phyloP scores from a whole-genome alignment of 2,329 filamentous ascomycete genomes.

The Calonectria pteridis region DNA sequence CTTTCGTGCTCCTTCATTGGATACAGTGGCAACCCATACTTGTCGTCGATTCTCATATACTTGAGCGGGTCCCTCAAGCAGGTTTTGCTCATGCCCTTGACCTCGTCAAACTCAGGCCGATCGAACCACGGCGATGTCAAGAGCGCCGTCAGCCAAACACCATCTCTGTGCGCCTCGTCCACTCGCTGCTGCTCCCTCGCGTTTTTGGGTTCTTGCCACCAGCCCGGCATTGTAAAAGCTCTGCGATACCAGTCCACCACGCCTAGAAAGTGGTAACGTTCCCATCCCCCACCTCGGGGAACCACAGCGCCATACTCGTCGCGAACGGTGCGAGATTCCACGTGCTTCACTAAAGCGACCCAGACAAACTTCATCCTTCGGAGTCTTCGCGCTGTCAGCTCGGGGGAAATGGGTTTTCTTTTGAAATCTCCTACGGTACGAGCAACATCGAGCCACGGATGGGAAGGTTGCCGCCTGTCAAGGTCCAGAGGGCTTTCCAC shows the following conservation, averaged over 20 bases:
- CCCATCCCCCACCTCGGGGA: neutral
- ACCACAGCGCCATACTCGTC: neutral
- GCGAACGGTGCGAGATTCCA: neutral
- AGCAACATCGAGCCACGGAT: neutral
- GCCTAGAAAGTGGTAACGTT: neutral
- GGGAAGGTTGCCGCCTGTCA: neutral
- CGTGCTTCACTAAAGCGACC: neutral
- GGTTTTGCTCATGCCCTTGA: neutral
- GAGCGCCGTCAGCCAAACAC: constrained; percentile 7
- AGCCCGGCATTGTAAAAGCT: neutral
- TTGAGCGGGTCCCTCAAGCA: neutral
- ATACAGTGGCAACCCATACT: neutral
- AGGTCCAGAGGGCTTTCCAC: neutral
- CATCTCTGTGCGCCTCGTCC: neutral
- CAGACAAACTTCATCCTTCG: neutral
- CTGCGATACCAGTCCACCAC: constrained; percentile 7
- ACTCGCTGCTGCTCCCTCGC: neutral
- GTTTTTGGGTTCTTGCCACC: neutral
- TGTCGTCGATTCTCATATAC: neutral
- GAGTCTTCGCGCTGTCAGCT: neutral
- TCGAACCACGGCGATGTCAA: constrained; percentile 9
- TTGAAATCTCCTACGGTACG: neutral
- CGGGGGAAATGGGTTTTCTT: neutral
- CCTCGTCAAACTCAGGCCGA: neutral
- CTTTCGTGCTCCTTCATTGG: neutral